Base-by-base conservation (phyloP, 1,139 yeast genomes). In the Saccharomyces hybrid region DNA sequence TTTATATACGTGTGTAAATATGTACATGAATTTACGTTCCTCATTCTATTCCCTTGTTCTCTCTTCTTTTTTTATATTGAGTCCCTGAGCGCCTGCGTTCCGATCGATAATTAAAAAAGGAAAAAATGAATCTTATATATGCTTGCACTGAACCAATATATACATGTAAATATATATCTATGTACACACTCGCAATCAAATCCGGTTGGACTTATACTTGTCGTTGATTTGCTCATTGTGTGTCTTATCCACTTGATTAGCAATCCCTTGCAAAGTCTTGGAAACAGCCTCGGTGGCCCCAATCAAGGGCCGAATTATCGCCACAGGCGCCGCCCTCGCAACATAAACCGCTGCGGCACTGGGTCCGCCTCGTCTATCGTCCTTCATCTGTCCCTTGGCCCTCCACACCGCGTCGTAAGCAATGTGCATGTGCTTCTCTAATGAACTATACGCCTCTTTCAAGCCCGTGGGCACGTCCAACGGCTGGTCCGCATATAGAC, bases 221-320 rank as follows among this genome's bases (percentile, higher is more conserved):
- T 83, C 88, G 51, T 78, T 75, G 12, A 79, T 71, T 53, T 75
- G 74, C 51, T 67, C 65, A 55, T 75, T 72, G 59, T 81, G 81
- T 8, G 77, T 77, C 1, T 93, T 86, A 66, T 88, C 93, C 48
- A 90, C 74, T 59, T 85, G 87, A 67, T 90, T 90, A 47, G 91
- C 83, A 7, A 91, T 77, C 1, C 98, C 98, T 74, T 89, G 78
- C 54, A 91, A 73, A 0, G 96, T 80, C 64, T 83, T 87, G 21
- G 93, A 86, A 2, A 91, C 77, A 0, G 96, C 96, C 67, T 90
- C 97, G 0, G 97, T 88, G 0, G 96, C 90, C 1, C 97, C 98
- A 61, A 91, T 90, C 64, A 89, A 78, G 1, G 98, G 97, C 50
- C 97, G 72, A 2, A 91, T 78, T 16, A 91, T 71, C 7, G 90